These are phyloP conservation scores for Stephania cephalantha DNA, from an alignment of 164 flowering plant genomes.

Conservation along the genomic window DNA sequence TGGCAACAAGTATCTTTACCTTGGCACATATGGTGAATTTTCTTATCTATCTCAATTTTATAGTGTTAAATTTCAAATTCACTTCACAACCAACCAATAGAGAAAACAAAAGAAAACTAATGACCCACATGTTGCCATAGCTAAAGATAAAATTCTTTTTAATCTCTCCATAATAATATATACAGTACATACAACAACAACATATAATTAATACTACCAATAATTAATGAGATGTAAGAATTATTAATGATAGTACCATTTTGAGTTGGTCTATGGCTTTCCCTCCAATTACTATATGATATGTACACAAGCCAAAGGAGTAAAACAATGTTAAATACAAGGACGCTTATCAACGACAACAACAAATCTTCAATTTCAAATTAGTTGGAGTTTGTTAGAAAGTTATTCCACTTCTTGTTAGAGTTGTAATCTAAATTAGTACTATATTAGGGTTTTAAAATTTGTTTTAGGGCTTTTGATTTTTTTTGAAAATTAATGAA, in stretches of 20 bases:
- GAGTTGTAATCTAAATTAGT: no score
- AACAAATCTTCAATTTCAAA: no score
- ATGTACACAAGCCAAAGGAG: background rate
- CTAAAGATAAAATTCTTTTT: background rate
- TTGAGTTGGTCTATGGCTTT: background rate
- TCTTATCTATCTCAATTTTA: background rate
- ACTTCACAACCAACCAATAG: background rate
- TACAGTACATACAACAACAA: no score
- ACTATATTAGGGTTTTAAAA: no score
- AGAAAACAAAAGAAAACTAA: background rate
- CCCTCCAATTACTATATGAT: background rate
- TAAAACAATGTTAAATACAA: background rate
- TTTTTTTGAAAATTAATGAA: no score
- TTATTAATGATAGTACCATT: background rate
- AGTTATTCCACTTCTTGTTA: no score
- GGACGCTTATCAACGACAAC: background rate
- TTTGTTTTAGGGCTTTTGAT: no score
- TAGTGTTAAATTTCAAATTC: no score
- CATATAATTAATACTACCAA: background rate
- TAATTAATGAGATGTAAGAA: background rate
- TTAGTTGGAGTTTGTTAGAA: no score
- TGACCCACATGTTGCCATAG: background rate
- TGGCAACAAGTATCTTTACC: constrained; percentile 92
- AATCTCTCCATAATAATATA: background rate
- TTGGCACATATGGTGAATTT: constrained; percentile 85